phyloP scores from a whole-genome alignment of 352 stramenopile species.

The Plasmopara halstedii region DNA sequence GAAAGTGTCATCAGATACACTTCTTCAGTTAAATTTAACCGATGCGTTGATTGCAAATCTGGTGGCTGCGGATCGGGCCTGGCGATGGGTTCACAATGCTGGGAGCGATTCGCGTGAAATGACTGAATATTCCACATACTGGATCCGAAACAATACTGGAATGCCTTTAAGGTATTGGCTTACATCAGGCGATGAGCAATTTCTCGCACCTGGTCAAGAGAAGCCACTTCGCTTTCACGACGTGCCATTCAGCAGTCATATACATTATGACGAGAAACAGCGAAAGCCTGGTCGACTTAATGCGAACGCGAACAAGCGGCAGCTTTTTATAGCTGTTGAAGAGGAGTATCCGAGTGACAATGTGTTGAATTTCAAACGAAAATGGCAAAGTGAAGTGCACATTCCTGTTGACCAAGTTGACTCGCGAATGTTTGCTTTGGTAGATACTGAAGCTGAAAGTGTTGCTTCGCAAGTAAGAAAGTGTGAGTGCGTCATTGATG shows the following conservation, averaged over 20 bases:
- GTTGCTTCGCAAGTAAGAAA: slow-evolving; percentile 43
- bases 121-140: slow-evolving; percentile 80
- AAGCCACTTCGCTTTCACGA: slow-evolving; percentile 55
- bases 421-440: slow-evolving; percentile 73
- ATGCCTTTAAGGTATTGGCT: slow-evolving; percentile 73
- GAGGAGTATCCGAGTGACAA: slow-evolving; percentile 30
- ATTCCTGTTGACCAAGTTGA: slow-evolving; percentile 81
- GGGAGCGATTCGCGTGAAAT: slow-evolving; percentile 60
- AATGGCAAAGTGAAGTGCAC: slow-evolving; percentile 67
- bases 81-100: slow-evolving; percentile 70
- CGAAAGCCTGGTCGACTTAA: slow-evolving; percentile 14
- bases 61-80: slow-evolving; percentile 66
- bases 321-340: slow-evolving; percentile 71
- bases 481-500: slow-evolving; percentile 82
- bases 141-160: slow-evolving; percentile 82
- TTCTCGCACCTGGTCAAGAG: slow-evolving; percentile 43
- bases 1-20: slow-evolving; percentile 49
- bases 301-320: slow-evolving; percentile 20
- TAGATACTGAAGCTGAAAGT: slow-evolving; percentile 50
- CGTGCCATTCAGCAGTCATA: slow-evolving; percentile 1
- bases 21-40: slow-evolving; percentile 73
- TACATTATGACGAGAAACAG: slow-evolving; percentile 5
- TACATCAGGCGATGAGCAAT: slow-evolving; percentile 42
- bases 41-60: slow-evolving; percentile 76
- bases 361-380: slow-evolving; percentile 22